These are phyloP conservation scores for Stereocaulon alpinum DNA, from an alignment of 495 filamentous ascomycete species.

Conservation along the genomic window DNA sequence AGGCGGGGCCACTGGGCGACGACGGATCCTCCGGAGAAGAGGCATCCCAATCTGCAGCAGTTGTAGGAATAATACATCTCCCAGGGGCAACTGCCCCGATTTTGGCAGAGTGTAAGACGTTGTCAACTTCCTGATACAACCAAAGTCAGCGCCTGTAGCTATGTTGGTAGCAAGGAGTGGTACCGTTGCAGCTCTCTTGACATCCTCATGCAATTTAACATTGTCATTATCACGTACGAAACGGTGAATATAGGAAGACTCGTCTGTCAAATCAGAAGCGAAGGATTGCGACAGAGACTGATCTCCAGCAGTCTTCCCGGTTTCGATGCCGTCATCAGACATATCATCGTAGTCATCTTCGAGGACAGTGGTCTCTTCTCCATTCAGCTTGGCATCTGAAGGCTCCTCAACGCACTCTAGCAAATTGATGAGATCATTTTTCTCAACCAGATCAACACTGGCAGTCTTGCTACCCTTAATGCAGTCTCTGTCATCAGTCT, in stretches of 20 bases:
- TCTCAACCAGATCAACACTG: not conserved
- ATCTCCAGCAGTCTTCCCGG: not conserved
- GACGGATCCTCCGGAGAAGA: not conserved
- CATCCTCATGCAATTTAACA: not conserved
- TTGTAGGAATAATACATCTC: not conserved
- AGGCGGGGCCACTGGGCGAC: not conserved
- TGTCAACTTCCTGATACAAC: not conserved
- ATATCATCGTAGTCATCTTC: not conserved
- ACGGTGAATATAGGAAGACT: conserved; percentile 4
- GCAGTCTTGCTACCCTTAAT: not conserved
- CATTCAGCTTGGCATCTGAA: not conserved
- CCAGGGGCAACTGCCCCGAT: not conserved
- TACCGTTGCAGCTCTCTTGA: not conserved
- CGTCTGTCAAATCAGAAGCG: not conserved
- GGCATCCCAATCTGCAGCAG: not conserved
- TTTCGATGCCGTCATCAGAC: no score
- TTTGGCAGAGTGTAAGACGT: not conserved
- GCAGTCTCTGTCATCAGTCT: not conserved
- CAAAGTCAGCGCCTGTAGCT: not conserved
- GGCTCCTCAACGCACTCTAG: not conserved
- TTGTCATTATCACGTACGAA: not conserved
- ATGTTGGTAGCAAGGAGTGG: no score
- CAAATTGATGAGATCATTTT: not conserved
- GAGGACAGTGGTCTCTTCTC: not conserved
- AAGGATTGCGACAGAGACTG: not conserved